These are phyloP conservation scores for Eucalyptus cloeziana DNA, from an alignment of 345 rosid genomes.

Conservation along the genomic window DNA sequence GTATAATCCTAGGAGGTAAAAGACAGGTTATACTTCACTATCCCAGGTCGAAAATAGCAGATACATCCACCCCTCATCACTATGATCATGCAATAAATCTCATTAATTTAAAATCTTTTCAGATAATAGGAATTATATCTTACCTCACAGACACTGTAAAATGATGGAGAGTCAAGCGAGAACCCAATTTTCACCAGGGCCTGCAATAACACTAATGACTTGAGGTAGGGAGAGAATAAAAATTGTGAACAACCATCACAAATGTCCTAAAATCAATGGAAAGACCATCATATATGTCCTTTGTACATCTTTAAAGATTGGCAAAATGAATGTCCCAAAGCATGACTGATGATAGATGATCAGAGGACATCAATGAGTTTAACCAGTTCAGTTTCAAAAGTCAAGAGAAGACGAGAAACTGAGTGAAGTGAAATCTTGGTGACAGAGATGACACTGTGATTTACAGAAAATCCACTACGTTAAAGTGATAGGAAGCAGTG, in stretches of 20 bases:
- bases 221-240: background rate
- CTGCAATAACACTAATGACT: conserved; percentile 8
- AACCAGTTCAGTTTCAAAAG: background rate
- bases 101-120: background rate
- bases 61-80: background rate
- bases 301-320: background rate
- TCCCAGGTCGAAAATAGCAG: background rate
- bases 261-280: background rate
- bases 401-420: background rate
- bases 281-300: background rate
- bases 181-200: conserved; percentile 56
- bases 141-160: conserved; percentile 64
- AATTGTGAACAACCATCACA: background rate
- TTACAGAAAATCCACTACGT: background rate
- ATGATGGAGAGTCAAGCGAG: conserved; percentile 53
- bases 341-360: background rate
- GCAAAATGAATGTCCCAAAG: background rate
- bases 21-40: background rate
- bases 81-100: background rate
- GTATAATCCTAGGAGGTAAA: background rate
- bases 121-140: background rate
- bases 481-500: background rate
- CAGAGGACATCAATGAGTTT: background rate
- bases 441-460: background rate
- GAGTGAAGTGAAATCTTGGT: background rate